These are phyloP conservation scores for Trifolium subterraneum DNA, from an alignment of 306 rosid species.

Conservation along the genomic window DNA sequence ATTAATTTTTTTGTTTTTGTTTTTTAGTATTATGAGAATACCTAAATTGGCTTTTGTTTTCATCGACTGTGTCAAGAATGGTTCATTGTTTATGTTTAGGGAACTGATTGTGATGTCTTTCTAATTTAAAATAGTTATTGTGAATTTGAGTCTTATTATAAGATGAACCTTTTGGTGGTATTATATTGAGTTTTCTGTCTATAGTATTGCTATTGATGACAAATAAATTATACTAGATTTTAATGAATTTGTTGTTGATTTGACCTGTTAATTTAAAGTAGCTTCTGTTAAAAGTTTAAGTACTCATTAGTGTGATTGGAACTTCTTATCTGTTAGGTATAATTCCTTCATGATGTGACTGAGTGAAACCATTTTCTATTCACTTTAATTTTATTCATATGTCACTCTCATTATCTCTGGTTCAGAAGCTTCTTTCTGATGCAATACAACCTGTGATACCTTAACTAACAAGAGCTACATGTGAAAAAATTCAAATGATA, in stretches of 20 bases:
- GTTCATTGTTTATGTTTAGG: slow-evolving; percentile 17
- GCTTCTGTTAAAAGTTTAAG: not conserved
- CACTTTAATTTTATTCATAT: slow-evolving; percentile 27
- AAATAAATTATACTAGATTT: slow-evolving; percentile 3
- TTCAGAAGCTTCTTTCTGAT: slow-evolving; percentile 39
- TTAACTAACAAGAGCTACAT: slow-evolving; percentile 24
- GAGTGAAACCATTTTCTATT: slow-evolving; percentile 5
- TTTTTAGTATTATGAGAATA: slow-evolving; percentile 9
- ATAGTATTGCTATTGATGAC: not conserved
- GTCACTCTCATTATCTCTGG: slow-evolving; percentile 15
- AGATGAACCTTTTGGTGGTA: not conserved
- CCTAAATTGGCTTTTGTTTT: not conserved
- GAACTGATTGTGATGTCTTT: not conserved
- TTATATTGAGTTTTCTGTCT: slow-evolving; percentile 19
- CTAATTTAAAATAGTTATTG: slow-evolving; percentile 6
- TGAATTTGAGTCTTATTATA: slow-evolving; percentile 36
- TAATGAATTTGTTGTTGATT: slow-evolving; percentile 16
- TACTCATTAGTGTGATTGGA: slow-evolving; percentile 34
- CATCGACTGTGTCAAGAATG: slow-evolving; percentile 14
- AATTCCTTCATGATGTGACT: slow-evolving; percentile 44
- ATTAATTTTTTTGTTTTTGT: not conserved
- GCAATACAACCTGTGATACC: slow-evolving; percentile 38
- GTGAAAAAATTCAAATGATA: slow-evolving; percentile 24
- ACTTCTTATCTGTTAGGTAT: slow-evolving; percentile 38
- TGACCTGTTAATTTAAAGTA: slow-evolving; percentile 9